Conservation (phyloP, 805 yeast species). For the Wickerhamomyces queroliae region DNA sequence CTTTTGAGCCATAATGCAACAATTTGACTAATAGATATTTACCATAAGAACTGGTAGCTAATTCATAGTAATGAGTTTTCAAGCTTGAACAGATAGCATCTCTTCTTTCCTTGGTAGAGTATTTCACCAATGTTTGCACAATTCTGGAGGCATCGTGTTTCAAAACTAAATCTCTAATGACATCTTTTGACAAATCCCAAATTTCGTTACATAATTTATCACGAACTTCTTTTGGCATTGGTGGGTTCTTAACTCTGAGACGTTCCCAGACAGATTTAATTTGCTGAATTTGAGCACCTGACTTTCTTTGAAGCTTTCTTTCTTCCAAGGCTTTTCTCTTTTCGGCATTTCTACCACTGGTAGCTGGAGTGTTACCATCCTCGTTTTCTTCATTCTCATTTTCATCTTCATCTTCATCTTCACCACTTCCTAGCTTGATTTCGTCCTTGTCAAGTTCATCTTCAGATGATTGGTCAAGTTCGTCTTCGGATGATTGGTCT, state of each 20-base stretch:
- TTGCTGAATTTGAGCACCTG: slow-evolving; percentile 81
- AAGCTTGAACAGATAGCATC: slow-evolving; percentile 59
- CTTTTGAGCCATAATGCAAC: slow-evolving; percentile 86
- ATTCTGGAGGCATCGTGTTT: slow-evolving; percentile 97
- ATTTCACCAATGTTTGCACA: slow-evolving; percentile 88
- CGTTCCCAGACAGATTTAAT: slow-evolving; percentile 90
- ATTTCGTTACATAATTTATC: slow-evolving; percentile 75
- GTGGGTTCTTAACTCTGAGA: slow-evolving; percentile 78
- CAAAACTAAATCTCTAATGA: slow-evolving; percentile 76
- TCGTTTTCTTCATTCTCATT: slow-evolving; percentile 24
- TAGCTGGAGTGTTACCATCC: slow-evolving; percentile 35
- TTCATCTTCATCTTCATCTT: slow-evolving; percentile 21
- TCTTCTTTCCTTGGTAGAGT: slow-evolving; percentile 75
- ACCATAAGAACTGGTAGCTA: slow-evolving; percentile 92
- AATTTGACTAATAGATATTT: slow-evolving; percentile 85
- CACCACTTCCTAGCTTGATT: slow-evolving; percentile 21
- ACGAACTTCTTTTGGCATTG: slow-evolving; percentile 70
- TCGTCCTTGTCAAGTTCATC: slow-evolving; percentile 26
- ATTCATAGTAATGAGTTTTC: slow-evolving; percentile 68
- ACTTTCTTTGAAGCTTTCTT: slow-evolving; percentile 79
- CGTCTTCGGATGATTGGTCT: slow-evolving; percentile 22
- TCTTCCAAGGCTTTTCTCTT: slow-evolving; percentile 74
- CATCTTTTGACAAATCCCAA: slow-evolving; percentile 77
- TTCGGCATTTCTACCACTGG: slow-evolving; percentile 72
- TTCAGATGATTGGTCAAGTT: slow-evolving; percentile 23